These are phyloP conservation scores for Xylaria sp. DNA, from an alignment of 2,329 filamentous ascomycete species.

Conservation along the genomic window DNA sequence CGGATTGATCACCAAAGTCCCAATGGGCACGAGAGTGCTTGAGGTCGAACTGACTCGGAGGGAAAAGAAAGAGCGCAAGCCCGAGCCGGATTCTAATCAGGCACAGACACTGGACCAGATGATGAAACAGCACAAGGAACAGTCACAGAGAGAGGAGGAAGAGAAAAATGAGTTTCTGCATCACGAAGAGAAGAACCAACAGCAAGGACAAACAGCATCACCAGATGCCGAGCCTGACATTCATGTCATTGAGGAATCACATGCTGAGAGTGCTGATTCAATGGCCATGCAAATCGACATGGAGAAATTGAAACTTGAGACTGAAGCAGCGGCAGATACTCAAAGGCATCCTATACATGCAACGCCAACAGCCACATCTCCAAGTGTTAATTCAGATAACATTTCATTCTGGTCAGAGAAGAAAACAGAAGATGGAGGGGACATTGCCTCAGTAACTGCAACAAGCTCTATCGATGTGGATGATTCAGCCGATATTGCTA, in stretches of 20 bases:
- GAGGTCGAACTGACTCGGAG: slow-evolving; percentile 66
- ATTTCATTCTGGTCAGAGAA: slow-evolving; percentile 46
- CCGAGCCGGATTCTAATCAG: slow-evolving; percentile 42
- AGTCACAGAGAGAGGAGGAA: slow-evolving; percentile 35
- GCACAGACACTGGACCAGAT: slow-evolving; percentile 48
- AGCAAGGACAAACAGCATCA: slow-evolving; percentile 19
- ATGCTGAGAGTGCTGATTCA: background rate
- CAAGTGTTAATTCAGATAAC: slow-evolving; percentile 44
- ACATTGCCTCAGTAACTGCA: slow-evolving; percentile 43
- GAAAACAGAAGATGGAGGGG: slow-evolving; percentile 38
- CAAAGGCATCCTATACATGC: slow-evolving; percentile 10
- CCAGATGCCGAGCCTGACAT: background rate
- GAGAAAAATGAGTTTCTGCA: slow-evolving; percentile 22
- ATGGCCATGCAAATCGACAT: background rate
- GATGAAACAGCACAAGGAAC: slow-evolving; percentile 48
- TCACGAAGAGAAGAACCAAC: background rate
- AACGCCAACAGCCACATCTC: slow-evolving; percentile 33
- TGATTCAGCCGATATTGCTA: slow-evolving; percentile 23
- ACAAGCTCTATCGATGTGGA: slow-evolving; percentile 42
- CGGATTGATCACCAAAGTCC: slow-evolving; percentile 57
- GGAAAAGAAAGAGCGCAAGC: slow-evolving; percentile 60
- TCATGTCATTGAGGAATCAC: background rate
- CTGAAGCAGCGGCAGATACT: background rate
- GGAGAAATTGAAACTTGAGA: slow-evolving; percentile 32
- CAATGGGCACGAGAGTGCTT: slow-evolving; percentile 60